Conservation (phyloP, 176 grass and related monocot genomes). For the Triticum urartu region DNA sequence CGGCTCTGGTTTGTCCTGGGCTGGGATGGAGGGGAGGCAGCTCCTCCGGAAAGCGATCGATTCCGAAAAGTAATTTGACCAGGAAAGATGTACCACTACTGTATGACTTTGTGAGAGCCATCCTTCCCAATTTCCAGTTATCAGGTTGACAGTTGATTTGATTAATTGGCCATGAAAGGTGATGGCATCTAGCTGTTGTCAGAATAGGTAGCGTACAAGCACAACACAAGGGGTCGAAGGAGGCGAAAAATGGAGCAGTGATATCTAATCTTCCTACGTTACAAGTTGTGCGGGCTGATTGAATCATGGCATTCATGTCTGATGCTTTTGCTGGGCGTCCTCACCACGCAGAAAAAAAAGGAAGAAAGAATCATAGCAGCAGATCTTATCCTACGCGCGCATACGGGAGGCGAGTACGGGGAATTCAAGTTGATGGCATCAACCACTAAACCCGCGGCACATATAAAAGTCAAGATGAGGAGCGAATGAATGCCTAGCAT, state of each 20-base stretch:
- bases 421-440: slow-evolving; percentile 21
- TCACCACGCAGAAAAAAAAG: background rate
- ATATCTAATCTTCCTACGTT: background rate
- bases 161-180: background rate
- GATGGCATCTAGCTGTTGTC: slow-evolving; percentile 31
- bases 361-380: slow-evolving; percentile 1
- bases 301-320: slow-evolving; percentile 22
- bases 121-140: slow-evolving; percentile 5
- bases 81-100: background rate
- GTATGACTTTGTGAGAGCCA: background rate
- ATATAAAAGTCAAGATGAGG: background rate
- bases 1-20: slow-evolving; percentile 24
- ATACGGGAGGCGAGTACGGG: slow-evolving; percentile 1
- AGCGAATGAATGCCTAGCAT: slow-evolving; percentile 17
- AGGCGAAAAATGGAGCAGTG: background rate
- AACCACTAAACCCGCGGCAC: slow-evolving; percentile 10
- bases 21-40: slow-evolving; percentile 30
- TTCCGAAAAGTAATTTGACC: slow-evolving; percentile 34
- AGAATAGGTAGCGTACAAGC: background rate
- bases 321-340: background rate
- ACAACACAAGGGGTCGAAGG: background rate
- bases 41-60: slow-evolving; percentile 39
- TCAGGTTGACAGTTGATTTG: background rate
- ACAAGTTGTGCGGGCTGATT: background rate
- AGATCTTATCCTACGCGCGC: slow-evolving; percentile 34